Evolutionary conservation across 2,329 filamentous ascomycete species (phyloP).

Genomic region (Xylariaceae sp.): DNA sequence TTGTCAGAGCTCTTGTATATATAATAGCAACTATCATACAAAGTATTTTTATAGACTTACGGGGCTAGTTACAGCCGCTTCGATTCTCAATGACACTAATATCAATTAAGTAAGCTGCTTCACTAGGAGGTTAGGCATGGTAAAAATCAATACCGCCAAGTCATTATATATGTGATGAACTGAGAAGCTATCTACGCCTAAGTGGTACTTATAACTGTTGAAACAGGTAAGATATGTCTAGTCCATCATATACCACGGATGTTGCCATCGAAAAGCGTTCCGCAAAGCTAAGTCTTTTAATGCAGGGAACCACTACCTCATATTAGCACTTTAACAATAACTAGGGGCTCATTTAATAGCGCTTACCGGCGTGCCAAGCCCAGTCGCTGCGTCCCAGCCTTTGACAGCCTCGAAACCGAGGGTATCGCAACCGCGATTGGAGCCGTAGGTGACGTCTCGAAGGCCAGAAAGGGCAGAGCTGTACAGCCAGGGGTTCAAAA

Average conservation of each 20-base stretch:
- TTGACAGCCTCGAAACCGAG: background rate
- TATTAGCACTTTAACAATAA: background rate
- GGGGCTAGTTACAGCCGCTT: too few species aligned
- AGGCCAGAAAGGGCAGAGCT: conserved; percentile 17
- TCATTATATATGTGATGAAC: too few species aligned
- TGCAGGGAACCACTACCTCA: conserved; percentile 1
- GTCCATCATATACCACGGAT: background rate
- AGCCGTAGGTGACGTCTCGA: conserved; percentile 33
- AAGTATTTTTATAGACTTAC: too few species aligned
- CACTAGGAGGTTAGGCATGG: too few species aligned
- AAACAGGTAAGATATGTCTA: background rate
- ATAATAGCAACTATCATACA: too few species aligned
- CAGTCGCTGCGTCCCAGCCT: conserved; percentile 29
- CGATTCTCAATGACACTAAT: too few species aligned
- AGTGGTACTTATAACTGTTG: background rate
- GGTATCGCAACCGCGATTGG: conserved; percentile 5
- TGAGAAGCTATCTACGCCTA: too few species aligned
- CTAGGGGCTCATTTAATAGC: background rate
- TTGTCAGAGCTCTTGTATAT: too few species aligned
- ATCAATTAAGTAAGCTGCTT: too few species aligned
- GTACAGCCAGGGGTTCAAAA: conserved; percentile 52
- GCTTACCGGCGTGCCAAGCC: conserved; percentile 31
- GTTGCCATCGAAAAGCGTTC: background rate
- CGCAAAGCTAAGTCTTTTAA: conserved; percentile 13
- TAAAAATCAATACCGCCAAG: too few species aligned